These are phyloP conservation scores for Physcomitrium patens DNA, from an alignment of 225 moss, liverwort and hornwort genomes.

Conservation along the genomic window DNA sequence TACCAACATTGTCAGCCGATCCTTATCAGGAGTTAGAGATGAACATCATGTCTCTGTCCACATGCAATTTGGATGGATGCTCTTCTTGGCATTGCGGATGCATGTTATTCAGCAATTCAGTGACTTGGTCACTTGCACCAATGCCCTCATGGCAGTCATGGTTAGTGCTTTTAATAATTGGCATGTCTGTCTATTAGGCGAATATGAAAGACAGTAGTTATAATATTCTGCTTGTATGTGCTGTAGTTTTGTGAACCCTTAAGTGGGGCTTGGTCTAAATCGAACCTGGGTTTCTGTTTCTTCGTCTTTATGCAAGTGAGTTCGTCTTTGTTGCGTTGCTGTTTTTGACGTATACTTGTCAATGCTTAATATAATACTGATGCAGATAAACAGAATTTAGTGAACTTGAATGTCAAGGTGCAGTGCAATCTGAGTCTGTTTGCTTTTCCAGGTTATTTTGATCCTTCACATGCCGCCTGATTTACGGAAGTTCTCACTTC, in stretches of 20 bases:
- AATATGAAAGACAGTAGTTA: not conserved
- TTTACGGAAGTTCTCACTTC: conserved; percentile 81
- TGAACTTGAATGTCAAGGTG: not conserved
- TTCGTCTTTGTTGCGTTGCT: not conserved
- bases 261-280: conserved; percentile 2
- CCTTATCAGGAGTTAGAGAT: conserved; percentile 58
- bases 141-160: conserved; percentile 88
- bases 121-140: conserved; percentile 96
- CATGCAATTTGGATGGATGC: conserved; percentile 99
- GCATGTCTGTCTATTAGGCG: not conserved
- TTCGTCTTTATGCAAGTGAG: not conserved
- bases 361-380: conserved; percentile 8
- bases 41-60: conserved; percentile 67
- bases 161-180: conserved; percentile 42
- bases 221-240: conserved; percentile 10
- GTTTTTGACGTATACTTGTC: not conserved
- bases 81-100: conserved; percentile 89
- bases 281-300: conserved; percentile 8
- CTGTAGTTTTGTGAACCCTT: conserved; percentile 4
- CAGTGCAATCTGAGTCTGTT: conserved; percentile 21
- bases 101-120: conserved; percentile 77
- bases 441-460: conserved; percentile 73
- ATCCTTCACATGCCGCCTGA: conserved; percentile 96
- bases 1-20: conserved; percentile 59
- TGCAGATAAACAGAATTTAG: conserved; percentile 6